Evolutionary conservation across 805 yeast genomes (phyloP).

Genomic region (Hemisphaericaspora nanyangensis): DNA sequence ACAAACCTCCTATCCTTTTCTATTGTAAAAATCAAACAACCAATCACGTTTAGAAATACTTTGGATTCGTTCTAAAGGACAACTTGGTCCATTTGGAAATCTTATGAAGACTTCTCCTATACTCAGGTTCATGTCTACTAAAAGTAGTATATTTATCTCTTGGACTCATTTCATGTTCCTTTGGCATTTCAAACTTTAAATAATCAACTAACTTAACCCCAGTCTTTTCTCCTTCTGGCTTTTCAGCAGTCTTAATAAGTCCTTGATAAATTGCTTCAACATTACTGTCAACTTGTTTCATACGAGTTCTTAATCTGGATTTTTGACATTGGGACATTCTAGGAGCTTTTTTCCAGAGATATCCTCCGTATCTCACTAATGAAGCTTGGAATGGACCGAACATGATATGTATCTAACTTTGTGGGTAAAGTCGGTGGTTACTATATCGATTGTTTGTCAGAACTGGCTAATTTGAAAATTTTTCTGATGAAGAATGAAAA

Average conservation of each 20-base stretch:
- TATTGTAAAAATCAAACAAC: not conserved
- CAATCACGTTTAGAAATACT: conserved; percentile 44
- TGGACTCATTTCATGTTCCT: conserved; percentile 75
- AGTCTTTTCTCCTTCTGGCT: conserved; percentile 27
- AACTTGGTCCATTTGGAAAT: conserved; percentile 91
- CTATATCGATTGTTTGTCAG: not conserved
- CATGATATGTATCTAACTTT: conserved; percentile 1
- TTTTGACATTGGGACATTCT: conserved; percentile 74
- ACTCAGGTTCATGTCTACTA: conserved; percentile 66
- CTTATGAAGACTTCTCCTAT: conserved; percentile 84
- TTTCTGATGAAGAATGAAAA: not conserved
- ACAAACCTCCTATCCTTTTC: not conserved
- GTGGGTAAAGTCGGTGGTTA: not conserved
- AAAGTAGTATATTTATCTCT: conserved; percentile 86
- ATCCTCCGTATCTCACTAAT: conserved; percentile 75
- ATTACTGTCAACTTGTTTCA: conserved; percentile 77
- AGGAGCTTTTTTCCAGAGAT: conserved; percentile 58
- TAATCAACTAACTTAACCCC: conserved; percentile 35
- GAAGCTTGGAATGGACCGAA: conserved; percentile 21
- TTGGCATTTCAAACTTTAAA: conserved; percentile 53
- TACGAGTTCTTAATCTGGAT: conserved; percentile 76
- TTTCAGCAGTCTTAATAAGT: conserved; percentile 15
- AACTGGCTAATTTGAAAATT: not conserved
- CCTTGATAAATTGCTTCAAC: conserved; percentile 56
- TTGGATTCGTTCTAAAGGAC: conserved; percentile 77